Base-by-base conservation (phyloP, 352 stramenopile species). In the Phytopythium ostracodes region DNA sequence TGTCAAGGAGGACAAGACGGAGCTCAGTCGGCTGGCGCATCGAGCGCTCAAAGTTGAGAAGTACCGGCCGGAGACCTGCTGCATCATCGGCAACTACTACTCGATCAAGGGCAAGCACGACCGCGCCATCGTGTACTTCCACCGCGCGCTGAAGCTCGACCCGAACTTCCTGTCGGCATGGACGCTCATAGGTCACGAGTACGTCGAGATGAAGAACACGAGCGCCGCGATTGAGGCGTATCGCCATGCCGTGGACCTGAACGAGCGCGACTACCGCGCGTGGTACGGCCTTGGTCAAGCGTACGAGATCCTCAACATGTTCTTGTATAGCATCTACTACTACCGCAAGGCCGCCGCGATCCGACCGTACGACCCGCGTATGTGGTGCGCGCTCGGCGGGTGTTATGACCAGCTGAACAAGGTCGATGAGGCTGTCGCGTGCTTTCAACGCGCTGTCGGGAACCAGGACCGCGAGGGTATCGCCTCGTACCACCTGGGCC, bases 251-350 rank as follows among this genome's bases (percentile, higher is more conserved):
- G 75, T 90, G 53, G 91, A 98, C 70, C 86, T 99, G 15, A 97
- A 92, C 67, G 79, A 84, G 18, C 79, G 89, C 25, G 97, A 99
- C 69, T 99, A 99, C 76, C 84, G 97, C 36, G 97, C 97, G 18
- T 99, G 97, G 97, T 99, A 99, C 71, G 97, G 97, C 24, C 84
- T 99, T 25, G 97, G 97, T 0, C 97, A 99, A 73, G 96, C 95
- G 0, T 99, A 99, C 76, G 97, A 99, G 81, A 98, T 99, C 52
- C 80, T 99, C 54, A 97, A 98, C 69, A 98, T 99, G 96, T 92
- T 95, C 59, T 82, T 98, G 57, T 99, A 99, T 76, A 97, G 96
- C 47, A 86, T 99, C n/a, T 98, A 99, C 82, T 99, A 99, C 79
- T 99, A 98, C 75, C 85, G 95, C 56, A 98, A 98, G 73, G 96